Evolutionary conservation across 371 early-diverging fungal species (phyloP).

Genomic region (Entomophthora muscae): DNA sequence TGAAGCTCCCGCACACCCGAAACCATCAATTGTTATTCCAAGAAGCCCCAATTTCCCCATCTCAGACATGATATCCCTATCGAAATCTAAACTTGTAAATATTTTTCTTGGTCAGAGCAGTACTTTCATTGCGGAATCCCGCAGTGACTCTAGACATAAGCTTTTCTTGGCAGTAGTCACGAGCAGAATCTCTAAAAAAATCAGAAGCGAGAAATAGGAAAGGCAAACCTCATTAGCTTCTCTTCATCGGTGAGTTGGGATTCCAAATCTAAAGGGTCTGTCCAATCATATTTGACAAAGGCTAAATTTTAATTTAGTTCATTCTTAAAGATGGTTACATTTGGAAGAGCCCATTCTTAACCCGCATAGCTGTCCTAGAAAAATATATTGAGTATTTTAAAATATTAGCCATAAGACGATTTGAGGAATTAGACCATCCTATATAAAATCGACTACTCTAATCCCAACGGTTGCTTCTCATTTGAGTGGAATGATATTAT

Average conservation of each 20-base stretch:
- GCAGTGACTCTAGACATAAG: slow-evolving; percentile 69
- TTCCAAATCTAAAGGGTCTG: slow-evolving; percentile 75
- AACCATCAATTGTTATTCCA: slow-evolving; percentile 90
- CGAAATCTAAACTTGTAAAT: slow-evolving; percentile 41
- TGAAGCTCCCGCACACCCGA: slow-evolving; percentile 93
- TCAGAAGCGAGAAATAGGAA: background rate
- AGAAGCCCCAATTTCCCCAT: slow-evolving; percentile 93
- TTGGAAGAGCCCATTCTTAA: background rate
- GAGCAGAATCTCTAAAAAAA: slow-evolving; percentile 51
- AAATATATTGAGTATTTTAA: too few species aligned
- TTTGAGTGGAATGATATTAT: too few species aligned
- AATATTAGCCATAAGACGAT: too few species aligned
- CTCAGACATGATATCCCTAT: slow-evolving; percentile 77
- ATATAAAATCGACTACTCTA: too few species aligned
- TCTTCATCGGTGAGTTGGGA: slow-evolving; percentile 81
- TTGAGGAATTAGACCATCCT: too few species aligned
- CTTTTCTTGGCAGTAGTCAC: slow-evolving; percentile 73
- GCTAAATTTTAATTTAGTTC: slow-evolving; percentile 1
- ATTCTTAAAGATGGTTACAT: background rate
- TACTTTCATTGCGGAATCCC: slow-evolving; percentile 78
- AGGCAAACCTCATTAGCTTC: slow-evolving; percentile 39
- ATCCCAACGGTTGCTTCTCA: too few species aligned
- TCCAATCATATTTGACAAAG: slow-evolving; percentile 69
- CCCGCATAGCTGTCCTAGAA: too few species aligned
- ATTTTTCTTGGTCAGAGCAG: slow-evolving; percentile 7